Percentiles rank a stretch among this genome's conserved stretches.
These are phyloP conservation scores for Pterulicium gracile DNA, from an alignment of 1,284 basidiomycete species.

Conservation along the genomic window DNA sequence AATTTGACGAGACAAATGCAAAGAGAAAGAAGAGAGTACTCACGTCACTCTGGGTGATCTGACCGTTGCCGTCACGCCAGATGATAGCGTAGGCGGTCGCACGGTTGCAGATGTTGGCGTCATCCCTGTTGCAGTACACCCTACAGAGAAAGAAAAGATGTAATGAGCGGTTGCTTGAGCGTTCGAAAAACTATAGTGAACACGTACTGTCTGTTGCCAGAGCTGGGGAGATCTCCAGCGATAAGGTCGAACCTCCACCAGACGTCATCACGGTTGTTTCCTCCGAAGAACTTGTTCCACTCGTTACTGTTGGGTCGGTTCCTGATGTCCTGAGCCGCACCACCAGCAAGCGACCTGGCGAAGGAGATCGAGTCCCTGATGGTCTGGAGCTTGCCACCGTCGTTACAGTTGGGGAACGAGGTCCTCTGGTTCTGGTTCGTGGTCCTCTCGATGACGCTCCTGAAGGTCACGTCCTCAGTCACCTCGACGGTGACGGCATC, in stretches of 20 bases:
- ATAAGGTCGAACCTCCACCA: conserved; percentile 2
- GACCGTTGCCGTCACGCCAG: background rate
- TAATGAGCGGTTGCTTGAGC: too few species aligned
- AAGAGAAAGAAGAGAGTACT: background rate
- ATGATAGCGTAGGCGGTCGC: background rate
- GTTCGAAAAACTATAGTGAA: background rate
- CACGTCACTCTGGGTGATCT: background rate
- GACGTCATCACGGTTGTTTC: background rate
- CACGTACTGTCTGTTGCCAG: background rate
- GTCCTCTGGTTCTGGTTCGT: too few species aligned
- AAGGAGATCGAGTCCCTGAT: background rate
- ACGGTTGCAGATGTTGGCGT: background rate
- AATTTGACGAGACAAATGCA: too few species aligned
- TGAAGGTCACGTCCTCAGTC: conserved; percentile 15
- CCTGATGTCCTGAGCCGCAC: background rate
- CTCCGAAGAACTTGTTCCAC: background rate
- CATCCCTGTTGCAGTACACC: background rate
- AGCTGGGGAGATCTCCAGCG: conserved; percentile 1
- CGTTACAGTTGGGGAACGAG: too few species aligned
- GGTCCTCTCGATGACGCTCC: conserved; percentile 8
- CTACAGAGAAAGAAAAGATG: background rate
- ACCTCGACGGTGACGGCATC: conserved; percentile 10
- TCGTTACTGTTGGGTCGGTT: background rate
- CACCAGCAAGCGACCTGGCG: conserved; percentile 1
- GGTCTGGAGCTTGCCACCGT: background rate